These are phyloP conservation scores for Taphrina pruni DNA, from an alignment of 1,139 yeast genomes.

Conservation along the genomic window DNA sequence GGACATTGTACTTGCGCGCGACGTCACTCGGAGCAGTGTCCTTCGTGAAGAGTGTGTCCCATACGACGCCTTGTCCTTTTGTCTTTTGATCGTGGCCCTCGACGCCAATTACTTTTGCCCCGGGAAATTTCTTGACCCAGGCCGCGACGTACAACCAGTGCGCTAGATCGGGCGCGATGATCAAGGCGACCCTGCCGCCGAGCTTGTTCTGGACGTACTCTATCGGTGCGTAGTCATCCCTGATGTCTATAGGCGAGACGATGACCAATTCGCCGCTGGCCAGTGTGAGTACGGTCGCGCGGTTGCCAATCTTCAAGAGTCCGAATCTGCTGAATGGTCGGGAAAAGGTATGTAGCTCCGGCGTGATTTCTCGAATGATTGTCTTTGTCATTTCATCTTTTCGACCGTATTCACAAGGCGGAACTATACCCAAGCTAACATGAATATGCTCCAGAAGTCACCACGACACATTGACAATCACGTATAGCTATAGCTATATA, in stretches of 20 bases:
- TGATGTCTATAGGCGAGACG: constrained; percentile 53
- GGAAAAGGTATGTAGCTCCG: constrained; percentile 44
- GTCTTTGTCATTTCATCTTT: constrained; percentile 9
- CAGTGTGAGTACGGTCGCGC: constrained; percentile 61
- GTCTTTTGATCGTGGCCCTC: constrained; percentile 48
- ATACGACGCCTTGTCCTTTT: neutral
- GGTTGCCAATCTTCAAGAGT: constrained; percentile 62
- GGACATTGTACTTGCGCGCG: constrained; percentile 8
- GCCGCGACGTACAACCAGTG: constrained; percentile 54
- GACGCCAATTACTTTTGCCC: constrained; percentile 60
- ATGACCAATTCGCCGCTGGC: constrained; percentile 47
- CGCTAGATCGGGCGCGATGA: constrained; percentile 51
- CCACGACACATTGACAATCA: too few relatives aligned
- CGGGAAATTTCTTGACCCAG: constrained; percentile 59
- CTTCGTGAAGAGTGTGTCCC: constrained; percentile 18
- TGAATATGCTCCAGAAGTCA: too few relatives aligned
- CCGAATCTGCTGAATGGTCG: constrained; percentile 52
- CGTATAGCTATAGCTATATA: too few relatives aligned
- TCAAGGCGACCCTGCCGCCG: constrained; percentile 47
- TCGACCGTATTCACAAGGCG: neutral
- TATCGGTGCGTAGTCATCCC: constrained; percentile 63
- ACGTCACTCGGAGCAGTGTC: neutral
- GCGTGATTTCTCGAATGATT: constrained; percentile 25
- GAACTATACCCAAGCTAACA: too few relatives aligned
- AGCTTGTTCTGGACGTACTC: constrained; percentile 15